Evolutionary conservation across 257 asterid species (phyloP).

Genomic region (Ehretia macrophylla): DNA sequence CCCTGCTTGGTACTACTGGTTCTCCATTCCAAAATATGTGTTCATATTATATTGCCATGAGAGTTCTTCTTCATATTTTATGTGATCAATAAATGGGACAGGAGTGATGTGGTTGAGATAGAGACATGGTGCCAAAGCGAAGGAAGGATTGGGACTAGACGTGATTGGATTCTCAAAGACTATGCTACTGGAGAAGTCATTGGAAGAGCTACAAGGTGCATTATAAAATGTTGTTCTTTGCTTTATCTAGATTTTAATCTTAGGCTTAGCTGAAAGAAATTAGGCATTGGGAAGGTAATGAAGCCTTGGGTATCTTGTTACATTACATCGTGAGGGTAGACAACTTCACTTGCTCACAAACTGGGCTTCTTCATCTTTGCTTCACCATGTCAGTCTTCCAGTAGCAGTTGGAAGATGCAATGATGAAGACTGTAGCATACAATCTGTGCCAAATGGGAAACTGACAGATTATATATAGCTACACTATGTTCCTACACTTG

Average conservation of each 20-base stretch:
- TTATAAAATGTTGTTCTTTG: neutral
- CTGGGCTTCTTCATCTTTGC: no score
- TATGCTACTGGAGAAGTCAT: conserved; percentile 74
- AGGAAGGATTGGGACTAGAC: conserved; percentile 87
- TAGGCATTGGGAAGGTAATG: neutral
- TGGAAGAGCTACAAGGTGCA: conserved; percentile 94
- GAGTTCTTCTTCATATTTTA: neutral
- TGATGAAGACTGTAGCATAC: no score
- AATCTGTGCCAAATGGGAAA: no score
- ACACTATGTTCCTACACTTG: no score
- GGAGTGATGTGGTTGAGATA: conserved; percentile 93
- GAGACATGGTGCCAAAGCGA: conserved; percentile 99
- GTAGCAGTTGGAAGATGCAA: no score
- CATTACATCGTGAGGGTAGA: no score
- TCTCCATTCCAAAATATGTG: neutral
- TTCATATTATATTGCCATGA: neutral
- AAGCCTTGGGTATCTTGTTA: neutral
- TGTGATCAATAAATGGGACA: conserved; percentile 30
- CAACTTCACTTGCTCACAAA: no score
- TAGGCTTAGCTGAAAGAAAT: neutral
- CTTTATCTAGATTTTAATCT: neutral
- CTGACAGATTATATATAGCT: no score
- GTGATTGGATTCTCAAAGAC: conserved; percentile 91
- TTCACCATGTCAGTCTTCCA: no score
- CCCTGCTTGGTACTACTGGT: conserved; percentile 75